Evolutionary conservation across 2,329 filamentous ascomycete species (phyloP), one percentile per base, ranked within the genome.

Genomic region (Alternaria viburni): DNA sequence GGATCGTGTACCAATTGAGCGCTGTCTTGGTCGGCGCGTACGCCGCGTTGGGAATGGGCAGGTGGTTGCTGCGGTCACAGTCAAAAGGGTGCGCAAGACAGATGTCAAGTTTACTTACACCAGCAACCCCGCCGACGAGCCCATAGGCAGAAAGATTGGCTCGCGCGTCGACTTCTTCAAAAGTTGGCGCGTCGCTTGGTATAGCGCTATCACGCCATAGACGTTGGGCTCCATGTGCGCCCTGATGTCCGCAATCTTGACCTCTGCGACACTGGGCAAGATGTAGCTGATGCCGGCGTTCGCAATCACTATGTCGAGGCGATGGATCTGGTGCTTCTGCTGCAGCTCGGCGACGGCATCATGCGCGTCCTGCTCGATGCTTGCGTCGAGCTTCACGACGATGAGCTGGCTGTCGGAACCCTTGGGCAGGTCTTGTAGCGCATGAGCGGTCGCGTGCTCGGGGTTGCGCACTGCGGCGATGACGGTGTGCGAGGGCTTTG

Each of bases 401-500:
- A 69, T 59, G 8, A 67, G 45, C 7, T 36, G 43, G 54, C 49
- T 64, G 30, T 47, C 61, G 5, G 30, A 12, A 32, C 47, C 62
- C 21, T 23, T 70, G 17, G 71, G 66, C 5, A 78, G 57, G 9
- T 64, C 43, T 10, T 62, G 52, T 5, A 83, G 73, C 6, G 70
- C 65, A 2, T 71, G 32, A 5, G 73, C 69, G 26, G 67, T 73
- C 6, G 69, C 52, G 21, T 75, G 64, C 1, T 61, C 49, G 1
- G 69, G 74, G 32, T 77, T 66, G n/a, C 81, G 81, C 28, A 81
- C 72, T 5, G 77, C 80, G 17, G 79, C 81, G 10, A 84, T 79
- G 51, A 84, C 78, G 30, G 69, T 81, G 26, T 77, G 78, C 43
- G 41, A 17, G n/a, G 54, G 23, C 45, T 46, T 43, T 46, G 54